Evolutionary conservation across 2,329 filamentous ascomycete species (phyloP), one percentile per base, ranked within the genome.

Genomic region (Penicillium sp.): DNA sequence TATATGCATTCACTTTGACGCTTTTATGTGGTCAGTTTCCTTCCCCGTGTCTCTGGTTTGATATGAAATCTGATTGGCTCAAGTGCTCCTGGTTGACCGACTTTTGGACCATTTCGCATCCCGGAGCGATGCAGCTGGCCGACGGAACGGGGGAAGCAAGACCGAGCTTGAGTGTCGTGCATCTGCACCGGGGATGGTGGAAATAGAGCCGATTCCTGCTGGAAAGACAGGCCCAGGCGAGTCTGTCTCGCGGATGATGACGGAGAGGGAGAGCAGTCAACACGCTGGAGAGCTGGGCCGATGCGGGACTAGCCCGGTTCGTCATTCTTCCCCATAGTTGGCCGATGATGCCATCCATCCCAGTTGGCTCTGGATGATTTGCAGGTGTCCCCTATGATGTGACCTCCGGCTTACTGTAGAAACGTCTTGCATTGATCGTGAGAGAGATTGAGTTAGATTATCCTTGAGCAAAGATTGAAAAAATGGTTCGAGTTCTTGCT

Each of bases 21-120:
- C 62, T 79, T 42, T 58, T 77, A 28, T 63, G 68, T 35, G 72
- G 76, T 75, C 26, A 63, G 74, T 70, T 56, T 6, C 28, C 17
- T 44, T 47, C 35, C 6, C 13, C 42, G 5, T 53, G 9, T 22
- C 42, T 35, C 4, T 49, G 26, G 6, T 40, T 26, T 8, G 12
- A 19, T 47, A 4, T 50, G 4, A 53, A 51, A 61, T 64, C 61
- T 72, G 38, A 74, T 65, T 63, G 51, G 53, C 40, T 49, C 10
- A 33, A 76, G 72, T 74, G 24, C 70, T 75, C 54, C 56, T 76
- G 28, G 58, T 74, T 68, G 76, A 77, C 72, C 73, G 76, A 72
- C 70, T 76, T 62, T 69, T 78, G 59, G 73, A 76, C 64, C 65
- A 62, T 62, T 65, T 71, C 24, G 65, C 65, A 59, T 63, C 54